phyloP scores from a whole-genome alignment of 1,284 basidiomycete species.

The Ganoderma resinaceum region DNA sequence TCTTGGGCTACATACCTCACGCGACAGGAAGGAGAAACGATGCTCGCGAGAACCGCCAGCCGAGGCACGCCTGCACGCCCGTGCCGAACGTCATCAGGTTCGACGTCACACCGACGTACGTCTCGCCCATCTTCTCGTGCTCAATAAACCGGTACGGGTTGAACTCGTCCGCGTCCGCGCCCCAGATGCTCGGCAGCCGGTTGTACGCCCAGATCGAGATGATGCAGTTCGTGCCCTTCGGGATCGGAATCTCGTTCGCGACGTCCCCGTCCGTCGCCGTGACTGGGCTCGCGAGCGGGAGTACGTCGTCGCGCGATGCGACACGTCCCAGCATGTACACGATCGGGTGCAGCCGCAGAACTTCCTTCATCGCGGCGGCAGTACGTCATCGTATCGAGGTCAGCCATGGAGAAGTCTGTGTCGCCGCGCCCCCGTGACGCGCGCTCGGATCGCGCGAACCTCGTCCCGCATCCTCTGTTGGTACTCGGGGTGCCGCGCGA shows the following conservation, averaged over 20 bases:
- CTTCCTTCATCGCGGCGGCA: slow-evolving; percentile 58
- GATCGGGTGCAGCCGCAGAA: slow-evolving; percentile 41
- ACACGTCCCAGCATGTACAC: slow-evolving; percentile 34
- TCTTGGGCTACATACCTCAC: no score
- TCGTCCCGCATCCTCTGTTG: slow-evolving; percentile 39
- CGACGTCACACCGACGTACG: slow-evolving; percentile 55
- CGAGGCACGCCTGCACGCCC: slow-evolving; percentile 34
- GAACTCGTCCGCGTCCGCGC: slow-evolving; percentile 57
- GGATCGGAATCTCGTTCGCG: slow-evolving; percentile 44
- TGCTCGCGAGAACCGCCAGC: slow-evolving; percentile 57
- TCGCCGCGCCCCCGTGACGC: slow-evolving; percentile 33
- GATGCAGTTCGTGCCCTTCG: slow-evolving; percentile 42
- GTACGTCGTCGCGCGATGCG: slow-evolving; percentile 40
- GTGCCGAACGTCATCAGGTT: slow-evolving; percentile 48
- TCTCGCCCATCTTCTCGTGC: slow-evolving; percentile 47
- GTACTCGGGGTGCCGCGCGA: slow-evolving; percentile 38
- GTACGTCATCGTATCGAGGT: slow-evolving; percentile 45
- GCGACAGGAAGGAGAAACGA: background rate
- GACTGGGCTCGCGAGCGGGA: slow-evolving; percentile 41
- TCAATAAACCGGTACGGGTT: slow-evolving; percentile 61
- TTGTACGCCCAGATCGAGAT: slow-evolving; percentile 47
- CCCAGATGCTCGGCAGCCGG: slow-evolving; percentile 53
- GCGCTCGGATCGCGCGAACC: slow-evolving; percentile 32
- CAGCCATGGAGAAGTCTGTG: slow-evolving; percentile 36
- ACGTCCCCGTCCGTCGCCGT: slow-evolving; percentile 36